Percentiles rank a stretch among this genome's conserved stretches.
Evolutionary conservation across 768 basidiomycete species (phyloP).

Genomic region (Sistotremastrum niveocremeum): DNA sequence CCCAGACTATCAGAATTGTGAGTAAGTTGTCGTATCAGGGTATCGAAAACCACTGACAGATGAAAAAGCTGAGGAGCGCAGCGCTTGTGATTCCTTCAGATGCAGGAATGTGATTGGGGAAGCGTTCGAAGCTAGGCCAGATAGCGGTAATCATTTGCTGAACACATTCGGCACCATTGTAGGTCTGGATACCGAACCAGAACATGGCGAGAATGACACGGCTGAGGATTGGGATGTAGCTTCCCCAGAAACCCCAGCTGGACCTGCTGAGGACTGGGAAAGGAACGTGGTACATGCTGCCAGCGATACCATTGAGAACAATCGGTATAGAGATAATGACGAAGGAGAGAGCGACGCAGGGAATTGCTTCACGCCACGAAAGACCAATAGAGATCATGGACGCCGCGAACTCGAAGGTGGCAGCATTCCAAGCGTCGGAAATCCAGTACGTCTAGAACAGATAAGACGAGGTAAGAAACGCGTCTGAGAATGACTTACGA

Average conservation of each 20-base stretch:
- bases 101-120: conserved; percentile 51
- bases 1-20: conserved; percentile 44
- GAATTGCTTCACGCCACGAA: conserved; percentile 59
- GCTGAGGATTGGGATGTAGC: conserved; percentile 74
- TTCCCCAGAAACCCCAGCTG: conserved; percentile 82
- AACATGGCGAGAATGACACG: conserved; percentile 66
- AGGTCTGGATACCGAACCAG: conserved; percentile 67
- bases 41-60: no score
- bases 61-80: conserved; percentile 8
- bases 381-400: conserved; percentile 66
- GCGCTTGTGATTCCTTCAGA: conserved; percentile 49
- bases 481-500: conserved; percentile 35
- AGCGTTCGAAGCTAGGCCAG: conserved; percentile 54
- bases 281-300: conserved; percentile 63
- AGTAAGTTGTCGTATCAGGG: background rate
- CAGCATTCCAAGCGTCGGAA: conserved; percentile 11
- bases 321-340: conserved; percentile 58
- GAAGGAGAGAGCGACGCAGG: conserved; percentile 61
- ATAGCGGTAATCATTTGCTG: conserved; percentile 78
- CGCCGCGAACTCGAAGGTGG: conserved; percentile 49
- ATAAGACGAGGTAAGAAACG: conserved; percentile 4
- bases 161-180: conserved; percentile 55
- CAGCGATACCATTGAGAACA: conserved; percentile 66
- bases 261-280: conserved; percentile 74
- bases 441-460: conserved; percentile 9